Conservation (phyloP, 2,329 filamentous ascomycete species). For the Polychaeton citri region DNA sequence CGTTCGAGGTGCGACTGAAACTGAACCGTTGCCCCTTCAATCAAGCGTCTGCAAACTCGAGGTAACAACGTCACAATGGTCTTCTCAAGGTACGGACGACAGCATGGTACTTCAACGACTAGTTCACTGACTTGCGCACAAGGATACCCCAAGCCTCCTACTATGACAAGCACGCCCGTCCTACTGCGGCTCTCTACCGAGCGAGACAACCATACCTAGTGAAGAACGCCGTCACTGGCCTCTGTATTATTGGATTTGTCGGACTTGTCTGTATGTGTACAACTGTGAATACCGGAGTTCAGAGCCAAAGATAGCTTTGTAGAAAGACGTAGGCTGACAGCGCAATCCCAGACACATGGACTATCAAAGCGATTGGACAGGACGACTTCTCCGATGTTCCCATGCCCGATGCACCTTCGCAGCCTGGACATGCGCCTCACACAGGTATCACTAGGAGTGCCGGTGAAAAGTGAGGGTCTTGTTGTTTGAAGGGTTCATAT, state of each 20-base stretch:
- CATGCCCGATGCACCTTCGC: constrained; percentile 59
- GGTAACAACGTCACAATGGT: constrained; percentile 10
- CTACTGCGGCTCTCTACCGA: constrained; percentile 78
- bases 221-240: constrained; percentile 73
- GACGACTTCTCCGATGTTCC: constrained; percentile 95
- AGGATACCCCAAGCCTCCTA: constrained; percentile 63
- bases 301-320: too few relatives aligned
- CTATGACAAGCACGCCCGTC: constrained; percentile 78
- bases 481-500: too few relatives aligned
- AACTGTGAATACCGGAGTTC: not conserved
- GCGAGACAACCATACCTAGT: constrained; percentile 84
- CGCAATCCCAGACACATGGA: constrained; percentile 45
- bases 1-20: not conserved
- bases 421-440: constrained; percentile 26
- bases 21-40: not conserved
- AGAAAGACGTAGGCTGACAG: not conserved
- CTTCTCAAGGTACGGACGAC: constrained; percentile 10
- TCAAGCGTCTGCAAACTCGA: too few relatives aligned
- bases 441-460: constrained; percentile 4
- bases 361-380: constrained; percentile 77
- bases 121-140: constrained; percentile 1
- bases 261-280: constrained; percentile 66
- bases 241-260: constrained; percentile 62
- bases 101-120: constrained; percentile 1
- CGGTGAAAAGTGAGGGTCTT: not conserved